Conservation (phyloP, 2,329 filamentous ascomycete genomes). For the Microcera coccophila region DNA sequence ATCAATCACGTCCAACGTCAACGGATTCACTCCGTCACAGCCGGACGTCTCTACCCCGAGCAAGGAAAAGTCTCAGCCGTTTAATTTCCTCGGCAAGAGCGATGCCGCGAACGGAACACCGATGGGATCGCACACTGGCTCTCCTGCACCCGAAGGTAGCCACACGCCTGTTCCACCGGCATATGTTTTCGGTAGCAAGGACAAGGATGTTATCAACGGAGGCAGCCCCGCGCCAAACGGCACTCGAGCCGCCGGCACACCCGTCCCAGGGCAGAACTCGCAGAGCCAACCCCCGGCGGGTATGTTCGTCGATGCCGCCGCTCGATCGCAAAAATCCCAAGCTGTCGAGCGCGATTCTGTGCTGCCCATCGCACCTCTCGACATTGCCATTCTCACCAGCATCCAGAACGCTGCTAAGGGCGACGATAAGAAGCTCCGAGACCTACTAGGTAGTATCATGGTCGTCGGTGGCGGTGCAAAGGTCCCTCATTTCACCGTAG, state of each 20-base stretch:
- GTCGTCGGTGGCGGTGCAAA: constrained; percentile 82
- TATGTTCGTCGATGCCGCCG: constrained; percentile 48
- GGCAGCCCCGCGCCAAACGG: constrained; percentile 52
- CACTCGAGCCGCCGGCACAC: constrained; percentile 48
- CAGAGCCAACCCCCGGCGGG: constrained; percentile 39
- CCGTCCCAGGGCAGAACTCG: constrained; percentile 33
- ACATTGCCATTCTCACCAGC: constrained; percentile 83
- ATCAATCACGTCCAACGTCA: constrained; percentile 46
- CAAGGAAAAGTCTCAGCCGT: constrained; percentile 61
- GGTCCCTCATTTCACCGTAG: constrained; percentile 72
- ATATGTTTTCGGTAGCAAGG: constrained; percentile 51
- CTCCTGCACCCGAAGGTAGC: constrained; percentile 74
- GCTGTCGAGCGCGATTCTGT: constrained; percentile 73
- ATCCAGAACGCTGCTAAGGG: constrained; percentile 82
- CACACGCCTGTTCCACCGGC: constrained; percentile 61
- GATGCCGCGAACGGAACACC: constrained; percentile 75
- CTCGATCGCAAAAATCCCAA: constrained; percentile 50
- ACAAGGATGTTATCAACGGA: constrained; percentile 42
- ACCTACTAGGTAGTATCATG: constrained; percentile 88
- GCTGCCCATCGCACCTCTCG: constrained; percentile 77
- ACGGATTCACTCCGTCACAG: constrained; percentile 42
- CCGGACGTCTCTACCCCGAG: constrained; percentile 54
- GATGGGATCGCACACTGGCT: constrained; percentile 79
- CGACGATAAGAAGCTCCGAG: constrained; percentile 89
- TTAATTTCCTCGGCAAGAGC: constrained; percentile 63